Evolutionary conservation across 257 asterid genomes (phyloP).

Genomic region (Solanum commersonii): DNA sequence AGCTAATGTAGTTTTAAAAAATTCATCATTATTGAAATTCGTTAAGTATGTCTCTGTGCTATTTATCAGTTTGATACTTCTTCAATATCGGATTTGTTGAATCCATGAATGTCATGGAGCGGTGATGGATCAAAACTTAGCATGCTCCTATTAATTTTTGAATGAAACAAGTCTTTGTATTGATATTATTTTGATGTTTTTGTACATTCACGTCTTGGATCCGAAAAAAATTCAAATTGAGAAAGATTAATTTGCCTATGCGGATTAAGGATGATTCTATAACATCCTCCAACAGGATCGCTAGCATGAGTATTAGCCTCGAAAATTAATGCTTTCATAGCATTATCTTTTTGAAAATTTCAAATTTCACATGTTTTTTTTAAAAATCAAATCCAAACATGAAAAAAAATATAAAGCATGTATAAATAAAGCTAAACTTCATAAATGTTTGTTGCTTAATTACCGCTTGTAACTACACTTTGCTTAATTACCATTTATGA

Average conservation of each 20-base stretch:
- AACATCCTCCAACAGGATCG: constrained; percentile 33
- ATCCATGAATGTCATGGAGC: neutral
- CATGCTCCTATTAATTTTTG: neutral
- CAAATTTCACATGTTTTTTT: neutral
- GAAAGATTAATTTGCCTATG: neutral
- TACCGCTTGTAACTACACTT: neutral
- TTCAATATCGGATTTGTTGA: neutral
- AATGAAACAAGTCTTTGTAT: neutral
- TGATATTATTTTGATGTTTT: neutral
- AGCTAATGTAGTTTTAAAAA: neutral
- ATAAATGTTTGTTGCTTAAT: too few species aligned
- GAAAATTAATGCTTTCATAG: constrained; percentile 3
- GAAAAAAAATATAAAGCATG: neutral
- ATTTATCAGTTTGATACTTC: neutral
- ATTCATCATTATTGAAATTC: neutral
- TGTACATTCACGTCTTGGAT: neutral
- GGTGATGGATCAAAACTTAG: neutral
- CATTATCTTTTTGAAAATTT: neutral
- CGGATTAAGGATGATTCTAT: neutral
- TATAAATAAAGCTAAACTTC: neutral
- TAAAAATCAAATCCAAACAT: too few species aligned
- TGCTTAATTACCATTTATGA: neutral
- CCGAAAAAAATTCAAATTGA: neutral
- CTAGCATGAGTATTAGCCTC: constrained; percentile 17
- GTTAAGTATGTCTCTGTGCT: neutral